Conservation (phyloP, 202 grass and related monocot species). For the Musa balbisiana region DNA sequence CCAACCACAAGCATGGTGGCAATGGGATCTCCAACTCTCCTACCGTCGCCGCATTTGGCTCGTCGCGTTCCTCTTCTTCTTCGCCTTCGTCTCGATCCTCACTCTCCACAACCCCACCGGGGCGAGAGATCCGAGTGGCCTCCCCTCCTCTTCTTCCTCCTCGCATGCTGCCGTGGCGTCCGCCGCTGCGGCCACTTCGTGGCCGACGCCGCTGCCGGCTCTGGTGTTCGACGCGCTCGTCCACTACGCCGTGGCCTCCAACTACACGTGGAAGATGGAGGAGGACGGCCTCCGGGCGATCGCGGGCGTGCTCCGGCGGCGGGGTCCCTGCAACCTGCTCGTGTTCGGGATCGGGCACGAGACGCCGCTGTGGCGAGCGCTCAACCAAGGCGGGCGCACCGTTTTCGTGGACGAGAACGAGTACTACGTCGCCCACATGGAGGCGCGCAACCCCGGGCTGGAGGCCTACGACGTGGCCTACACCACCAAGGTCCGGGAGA, state of each 20-base stretch:
- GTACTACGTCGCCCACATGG: conserved; percentile 3
- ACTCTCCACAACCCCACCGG: not conserved
- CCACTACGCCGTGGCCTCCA: conserved; percentile 14
- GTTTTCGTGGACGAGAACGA: conserved; percentile 24
- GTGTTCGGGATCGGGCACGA: conserved; percentile 20
- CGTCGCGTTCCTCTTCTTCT: not conserved
- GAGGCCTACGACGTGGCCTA: conserved; percentile 14
- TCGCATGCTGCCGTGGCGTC: not conserved
- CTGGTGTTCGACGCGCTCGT: conserved; percentile 13
- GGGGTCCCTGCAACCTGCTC: conserved; percentile 13
- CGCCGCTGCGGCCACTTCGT: too few species aligned
- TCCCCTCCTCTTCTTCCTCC: not conserved
- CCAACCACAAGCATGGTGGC: conserved; percentile 19
- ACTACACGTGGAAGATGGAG: conserved; percentile 1
- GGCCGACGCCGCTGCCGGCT: not conserved
- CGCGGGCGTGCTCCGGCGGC: conserved; percentile 1
- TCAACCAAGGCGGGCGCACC: conserved; percentile 23
- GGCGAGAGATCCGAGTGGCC: not conserved
- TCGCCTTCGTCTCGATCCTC: conserved; percentile 12
- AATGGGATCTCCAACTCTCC: conserved; percentile 10
- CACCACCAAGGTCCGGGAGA: conserved; percentile 1
- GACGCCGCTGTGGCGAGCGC: conserved; percentile 20
- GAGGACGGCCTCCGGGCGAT: conserved; percentile 3
- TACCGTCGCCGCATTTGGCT: conserved; percentile 12
- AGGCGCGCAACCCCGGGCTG: conserved; percentile 1